Base-by-base conservation (phyloP, 495 filamentous ascomycete genomes). In the Hypoxylon crocopeplum region DNA sequence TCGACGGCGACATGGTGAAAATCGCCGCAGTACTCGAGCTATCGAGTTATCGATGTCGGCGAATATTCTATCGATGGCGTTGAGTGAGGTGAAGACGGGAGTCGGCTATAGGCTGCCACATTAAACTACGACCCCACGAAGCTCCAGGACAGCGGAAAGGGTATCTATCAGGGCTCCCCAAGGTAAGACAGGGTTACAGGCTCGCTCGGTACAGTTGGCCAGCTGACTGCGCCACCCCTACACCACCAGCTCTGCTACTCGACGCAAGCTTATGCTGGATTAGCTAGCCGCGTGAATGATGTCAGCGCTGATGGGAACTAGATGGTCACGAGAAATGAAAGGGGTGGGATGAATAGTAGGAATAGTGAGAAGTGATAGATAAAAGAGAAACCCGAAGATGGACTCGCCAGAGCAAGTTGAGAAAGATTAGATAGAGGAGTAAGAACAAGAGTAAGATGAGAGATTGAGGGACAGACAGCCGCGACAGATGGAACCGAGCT, bases 1-100 rank as follows among this genome's bases (percentile, higher is more conserved):
- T 58, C 49, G 62, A 59, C 56, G 64, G 63, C 59, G 64, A 70
- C 76, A 79, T 78, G 64, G 65, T 72, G 48, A 49, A 60, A 22
- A 53, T 29, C 34, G 48, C 55, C 49, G 25, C 39, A 16, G 36
- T 46, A 36, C 36, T 52, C 11, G 20, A 61, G 33, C 19, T n/a
- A n/a, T n/a, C n/a, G n/a, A n/a, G n/a, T n/a, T 44, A 49, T 56
- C 24, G 48, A 39, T 42, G 37, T 30, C 50, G 1, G 34, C 37
- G 48, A 47, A 42, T 10, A 33, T 5, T 38, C 22, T 27, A 29
- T 29, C 7, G 32, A 3, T 34, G 12, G 12, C 7, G 40, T 56
- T 41, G 47, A 48, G 48, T 15, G 37, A 39, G 17, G 20, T 27
- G 55, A 46, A 53, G 48, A 54, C 22, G 42, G 47, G 13, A 33